Conservation (phyloP, 2,329 filamentous ascomycete genomes). For the Colletotrichum falcatum region DNA sequence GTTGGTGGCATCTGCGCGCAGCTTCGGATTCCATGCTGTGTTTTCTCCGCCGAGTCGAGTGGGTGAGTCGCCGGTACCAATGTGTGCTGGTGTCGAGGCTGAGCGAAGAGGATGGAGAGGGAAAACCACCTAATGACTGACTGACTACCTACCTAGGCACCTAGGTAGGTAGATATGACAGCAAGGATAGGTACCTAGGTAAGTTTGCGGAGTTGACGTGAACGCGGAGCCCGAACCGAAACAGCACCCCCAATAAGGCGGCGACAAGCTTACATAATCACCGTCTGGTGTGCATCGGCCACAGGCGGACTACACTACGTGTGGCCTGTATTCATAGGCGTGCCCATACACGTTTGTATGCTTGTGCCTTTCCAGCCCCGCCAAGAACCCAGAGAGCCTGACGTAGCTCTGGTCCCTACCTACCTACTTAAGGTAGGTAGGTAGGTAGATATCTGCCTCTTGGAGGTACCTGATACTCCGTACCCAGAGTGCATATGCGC, state of each 20-base stretch:
- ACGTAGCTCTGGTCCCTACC: conserved; percentile 23
- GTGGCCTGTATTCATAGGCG: too few relatives aligned
- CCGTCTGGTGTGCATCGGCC: neutral
- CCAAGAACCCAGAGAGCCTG: conserved; percentile 20
- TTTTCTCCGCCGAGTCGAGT: too few relatives aligned
- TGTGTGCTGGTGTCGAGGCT: neutral
- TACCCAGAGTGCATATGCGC: neutral
- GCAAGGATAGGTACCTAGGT: neutral
- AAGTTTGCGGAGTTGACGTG: neutral
- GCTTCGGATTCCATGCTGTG: neutral
- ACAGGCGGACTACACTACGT: neutral
- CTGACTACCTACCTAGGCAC: too few relatives aligned
- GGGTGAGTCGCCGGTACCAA: too few relatives aligned
- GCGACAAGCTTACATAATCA: conserved; percentile 17
- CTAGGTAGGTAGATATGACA: too few relatives aligned
- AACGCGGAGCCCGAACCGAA: conserved; percentile 2
- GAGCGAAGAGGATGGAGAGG: neutral
- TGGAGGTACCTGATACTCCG: too few relatives aligned
- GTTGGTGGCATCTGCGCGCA: neutral
- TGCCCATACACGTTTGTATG: too few relatives aligned
- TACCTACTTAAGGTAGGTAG: neutral
- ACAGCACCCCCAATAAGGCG: neutral
- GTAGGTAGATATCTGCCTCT: too few relatives aligned
- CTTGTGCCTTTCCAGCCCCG: neutral
- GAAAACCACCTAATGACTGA: neutral